phyloP scores from a whole-genome alignment of 2,329 filamentous ascomycete species.

The Xylariaceae sp. region DNA sequence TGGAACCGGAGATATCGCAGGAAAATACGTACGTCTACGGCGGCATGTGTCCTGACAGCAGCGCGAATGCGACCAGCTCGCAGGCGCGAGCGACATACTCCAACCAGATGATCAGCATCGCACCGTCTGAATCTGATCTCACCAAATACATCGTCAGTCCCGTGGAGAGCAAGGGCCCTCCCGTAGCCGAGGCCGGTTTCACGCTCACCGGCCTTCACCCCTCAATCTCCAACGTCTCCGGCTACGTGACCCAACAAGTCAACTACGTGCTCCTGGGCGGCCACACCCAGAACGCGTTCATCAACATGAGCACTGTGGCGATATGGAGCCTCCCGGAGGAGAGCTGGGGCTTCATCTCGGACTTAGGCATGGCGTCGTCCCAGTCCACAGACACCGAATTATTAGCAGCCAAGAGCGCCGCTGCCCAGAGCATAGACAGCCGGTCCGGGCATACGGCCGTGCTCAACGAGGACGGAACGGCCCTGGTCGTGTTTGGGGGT shows the following conservation, averaged over 20 bases:
- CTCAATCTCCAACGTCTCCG: slow-evolving; percentile 61
- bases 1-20: slow-evolving; percentile 43
- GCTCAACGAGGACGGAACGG: slow-evolving; percentile 67
- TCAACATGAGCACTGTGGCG: slow-evolving; percentile 89
- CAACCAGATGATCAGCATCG: slow-evolving; percentile 66
- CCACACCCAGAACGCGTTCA: slow-evolving; percentile 74
- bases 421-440: slow-evolving; percentile 53
- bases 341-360: slow-evolving; percentile 71
- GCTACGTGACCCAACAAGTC: slow-evolving; percentile 61
- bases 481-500: slow-evolving; percentile 75
- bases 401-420: slow-evolving; percentile 39
- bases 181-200: slow-evolving; percentile 80
- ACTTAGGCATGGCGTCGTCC: slow-evolving; percentile 40
- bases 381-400: slow-evolving; percentile 45
- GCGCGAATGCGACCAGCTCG: slow-evolving; percentile 44
- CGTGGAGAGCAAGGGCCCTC: slow-evolving; percentile 47
- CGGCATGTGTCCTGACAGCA: slow-evolving; percentile 72
- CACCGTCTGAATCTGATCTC: slow-evolving; percentile 32
- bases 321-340: slow-evolving; percentile 82
- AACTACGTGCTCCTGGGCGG: slow-evolving; percentile 79
- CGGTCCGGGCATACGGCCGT: slow-evolving; percentile 85
- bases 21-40: slow-evolving; percentile 69
- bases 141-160: slow-evolving; percentile 29
- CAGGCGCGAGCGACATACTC: slow-evolving; percentile 65
- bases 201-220: slow-evolving; percentile 67